Conservation (phyloP, 257 asterid genomes). For the Cruciata laevipes region DNA sequence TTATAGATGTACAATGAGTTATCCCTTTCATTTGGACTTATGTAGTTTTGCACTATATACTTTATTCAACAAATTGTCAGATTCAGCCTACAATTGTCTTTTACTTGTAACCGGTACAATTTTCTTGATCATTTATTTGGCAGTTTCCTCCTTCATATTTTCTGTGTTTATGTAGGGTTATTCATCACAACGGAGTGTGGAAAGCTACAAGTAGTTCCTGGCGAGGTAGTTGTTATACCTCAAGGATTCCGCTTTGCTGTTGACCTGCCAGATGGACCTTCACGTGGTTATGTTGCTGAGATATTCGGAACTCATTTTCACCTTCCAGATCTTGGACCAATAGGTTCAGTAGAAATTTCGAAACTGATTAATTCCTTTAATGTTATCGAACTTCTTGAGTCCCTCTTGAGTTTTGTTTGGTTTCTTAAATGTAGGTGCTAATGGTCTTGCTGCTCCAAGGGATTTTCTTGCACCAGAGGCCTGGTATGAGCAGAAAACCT, state of each 20-base stretch:
- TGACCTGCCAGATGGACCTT: constrained; percentile 87
- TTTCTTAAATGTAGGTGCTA: constrained; percentile 57
- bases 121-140: background rate
- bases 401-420: background rate
- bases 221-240: constrained; percentile 76
- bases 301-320: constrained; percentile 92
- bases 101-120: background rate
- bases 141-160: background rate
- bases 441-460: constrained; percentile 94
- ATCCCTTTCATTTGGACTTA: background rate
- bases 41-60: background rate
- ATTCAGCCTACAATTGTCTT: background rate
- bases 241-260: constrained; percentile 80
- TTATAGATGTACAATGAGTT: background rate
- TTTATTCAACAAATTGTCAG: background rate
- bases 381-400: background rate
- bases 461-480: constrained; percentile 87
- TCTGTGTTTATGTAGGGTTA: constrained; percentile 39
- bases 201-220: constrained; percentile 66
- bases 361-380: background rate
- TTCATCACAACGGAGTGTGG: constrained; percentile 97
- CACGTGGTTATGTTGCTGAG: constrained; percentile 90
- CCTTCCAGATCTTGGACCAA: constrained; percentile 98
- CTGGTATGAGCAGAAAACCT: constrained; percentile 56
- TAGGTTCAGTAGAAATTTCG: constrained; percentile 44